Evolutionary conservation across 208 protist genomes (phyloP), one percentile per base, ranked within the genome.

Genomic region (Leishmania amazonensis): DNA sequence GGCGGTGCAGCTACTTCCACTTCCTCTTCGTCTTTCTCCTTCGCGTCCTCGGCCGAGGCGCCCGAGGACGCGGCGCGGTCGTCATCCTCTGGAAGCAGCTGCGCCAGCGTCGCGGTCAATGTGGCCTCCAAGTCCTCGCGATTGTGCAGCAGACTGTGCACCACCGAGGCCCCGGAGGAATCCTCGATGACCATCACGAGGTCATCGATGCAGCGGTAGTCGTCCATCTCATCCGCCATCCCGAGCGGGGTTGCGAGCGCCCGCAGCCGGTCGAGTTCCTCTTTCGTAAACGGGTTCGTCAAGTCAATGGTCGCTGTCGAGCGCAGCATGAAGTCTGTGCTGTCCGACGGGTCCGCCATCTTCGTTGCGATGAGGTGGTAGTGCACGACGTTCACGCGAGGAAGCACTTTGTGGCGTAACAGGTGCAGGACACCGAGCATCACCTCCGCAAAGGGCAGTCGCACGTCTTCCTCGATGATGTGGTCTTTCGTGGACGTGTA

Each of bases 311-410:
- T 90, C 8, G 91, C 92, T 31, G 83, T 77, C 17, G 84, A 87
- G 58, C 79, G 79, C 58, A 88, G 83, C 57, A 83, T 72, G 45
- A 83, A 80, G 80, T 87, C 60, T 0, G 76, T 76, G 65, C 68
- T 76, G 51, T 81, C 73, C 54, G 76, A 72, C 1, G 71, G 80
- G 35, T 76, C 81, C 78, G 84, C 90, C 71, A 93, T 58, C 84
- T 75, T 80, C 21, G 94, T 97, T 45, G 89, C 90, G 49, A 97
- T 87, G 47, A 97, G 89, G 86, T 97, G 94, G 79, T 97, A 97
- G 80, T 94, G 88, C 42, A 97, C 87, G 17, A 91, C 90, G 85
- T 95, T 94, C 28, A 97, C 83, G 17, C 90, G 88, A 2, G 89
- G 86, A 24, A 97, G 77, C 13, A 95, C 81, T 54, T 88, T 87